These are phyloP conservation scores for Xylaria venustula DNA, from an alignment of 495 filamentous ascomycete genomes.

Conservation along the genomic window DNA sequence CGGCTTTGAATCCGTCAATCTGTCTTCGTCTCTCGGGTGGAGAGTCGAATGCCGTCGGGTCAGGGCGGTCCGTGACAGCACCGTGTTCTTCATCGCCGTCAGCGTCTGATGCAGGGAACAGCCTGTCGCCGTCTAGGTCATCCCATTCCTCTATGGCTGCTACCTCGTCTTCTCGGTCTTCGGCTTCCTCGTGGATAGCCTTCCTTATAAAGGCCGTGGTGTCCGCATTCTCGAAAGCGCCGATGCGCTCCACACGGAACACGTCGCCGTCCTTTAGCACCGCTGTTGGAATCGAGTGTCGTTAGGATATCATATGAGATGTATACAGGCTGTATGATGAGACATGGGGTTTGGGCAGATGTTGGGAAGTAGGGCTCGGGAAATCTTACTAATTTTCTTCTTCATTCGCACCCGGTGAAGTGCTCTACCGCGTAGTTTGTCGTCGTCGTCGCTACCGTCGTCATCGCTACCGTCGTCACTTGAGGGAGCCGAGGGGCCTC, in stretches of 20 bases:
- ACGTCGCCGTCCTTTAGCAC: background rate
- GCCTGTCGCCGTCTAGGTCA: background rate
- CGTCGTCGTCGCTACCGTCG: no score
- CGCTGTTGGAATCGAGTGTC: background rate
- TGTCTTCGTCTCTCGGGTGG: background rate
- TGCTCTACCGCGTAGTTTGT: background rate
- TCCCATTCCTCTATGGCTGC: background rate
- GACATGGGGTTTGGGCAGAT: no score
- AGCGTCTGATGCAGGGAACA: no score
- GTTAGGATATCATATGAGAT: background rate
- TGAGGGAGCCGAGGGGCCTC: no score
- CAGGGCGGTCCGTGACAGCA: no score
- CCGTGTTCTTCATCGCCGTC: background rate
- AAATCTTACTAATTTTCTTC: background rate
- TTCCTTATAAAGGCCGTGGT: background rate
- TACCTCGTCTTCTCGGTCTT: background rate
- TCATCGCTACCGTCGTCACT: no score
- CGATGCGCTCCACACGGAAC: background rate
- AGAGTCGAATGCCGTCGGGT: background rate
- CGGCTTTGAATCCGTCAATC: background rate
- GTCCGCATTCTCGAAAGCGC: background rate
- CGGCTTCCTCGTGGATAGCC: constrained; percentile 1
- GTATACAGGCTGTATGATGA: no score
- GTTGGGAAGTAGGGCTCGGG: no score
- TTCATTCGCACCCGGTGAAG: background rate